A percentile compares a stretch with the other conserved stretches of the same genome.
These are phyloP conservation scores for Lasiodiplodia citricola DNA, from an alignment of 2,329 filamentous ascomycete genomes.

Conservation along the genomic window DNA sequence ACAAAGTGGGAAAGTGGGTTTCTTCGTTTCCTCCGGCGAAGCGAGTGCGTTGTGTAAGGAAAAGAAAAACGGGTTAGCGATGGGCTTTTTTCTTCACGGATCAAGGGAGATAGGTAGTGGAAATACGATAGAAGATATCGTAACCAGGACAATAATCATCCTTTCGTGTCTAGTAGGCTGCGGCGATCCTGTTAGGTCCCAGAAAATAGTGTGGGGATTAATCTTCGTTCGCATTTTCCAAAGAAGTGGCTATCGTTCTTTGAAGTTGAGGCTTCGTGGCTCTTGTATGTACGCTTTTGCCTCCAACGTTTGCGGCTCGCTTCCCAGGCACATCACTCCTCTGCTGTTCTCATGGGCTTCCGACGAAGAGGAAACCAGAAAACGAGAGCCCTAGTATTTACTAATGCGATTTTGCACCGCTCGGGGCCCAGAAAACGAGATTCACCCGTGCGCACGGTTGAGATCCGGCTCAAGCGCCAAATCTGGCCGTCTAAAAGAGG, in stretches of 20 bases:
- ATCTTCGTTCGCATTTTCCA: neutral
- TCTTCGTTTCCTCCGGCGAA: neutral
- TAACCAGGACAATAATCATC: neutral
- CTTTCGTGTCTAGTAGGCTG: neutral
- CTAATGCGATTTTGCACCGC: neutral
- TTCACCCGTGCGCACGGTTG: neutral
- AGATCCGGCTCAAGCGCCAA: neutral
- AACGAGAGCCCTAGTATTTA: neutral
- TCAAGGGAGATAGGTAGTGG: slow-evolving; percentile 1
- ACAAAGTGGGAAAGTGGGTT: slow-evolving; percentile 8
- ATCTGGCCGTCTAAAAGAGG: neutral
- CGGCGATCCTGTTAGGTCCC: neutral
- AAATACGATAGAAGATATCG: slow-evolving; percentile 1
- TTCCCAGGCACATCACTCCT: neutral
- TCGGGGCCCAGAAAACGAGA: neutral
- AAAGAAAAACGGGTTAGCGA: slow-evolving; percentile 4
- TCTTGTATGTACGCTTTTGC: neutral
- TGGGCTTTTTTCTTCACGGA: neutral
- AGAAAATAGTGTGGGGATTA: neutral
- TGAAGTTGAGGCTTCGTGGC: neutral
- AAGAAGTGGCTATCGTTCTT: neutral
- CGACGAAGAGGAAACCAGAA: neutral
- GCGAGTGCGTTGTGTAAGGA: neutral
- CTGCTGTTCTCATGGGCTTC: neutral
- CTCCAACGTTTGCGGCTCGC: neutral